phyloP scores from a whole-genome alignment of 495 filamentous ascomycete genomes.

The Neurospora sp. region DNA sequence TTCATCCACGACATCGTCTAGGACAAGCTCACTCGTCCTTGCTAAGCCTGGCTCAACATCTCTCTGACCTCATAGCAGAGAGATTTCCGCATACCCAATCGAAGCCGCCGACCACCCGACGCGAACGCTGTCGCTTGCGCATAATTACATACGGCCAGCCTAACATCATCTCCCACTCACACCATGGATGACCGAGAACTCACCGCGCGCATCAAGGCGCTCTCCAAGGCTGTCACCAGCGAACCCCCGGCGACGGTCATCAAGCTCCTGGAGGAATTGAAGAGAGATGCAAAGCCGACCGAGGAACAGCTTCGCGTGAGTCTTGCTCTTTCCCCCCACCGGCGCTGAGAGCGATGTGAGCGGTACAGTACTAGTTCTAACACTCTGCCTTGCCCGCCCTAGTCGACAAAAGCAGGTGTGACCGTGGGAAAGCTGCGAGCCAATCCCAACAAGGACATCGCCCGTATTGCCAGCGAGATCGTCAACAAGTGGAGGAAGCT shows the following conservation, averaged over 20 bases:
- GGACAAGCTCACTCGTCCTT: background rate
- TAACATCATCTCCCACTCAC: background rate
- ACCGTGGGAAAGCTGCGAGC: conserved; percentile 73
- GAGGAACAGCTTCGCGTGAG: conserved; percentile 73
- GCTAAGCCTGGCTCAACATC: background rate
- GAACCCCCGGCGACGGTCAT: conserved; percentile 57
- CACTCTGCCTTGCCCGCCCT: conserved; percentile 8
- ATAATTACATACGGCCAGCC: background rate
- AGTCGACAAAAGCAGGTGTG: conserved; percentile 85
- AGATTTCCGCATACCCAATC: background rate
- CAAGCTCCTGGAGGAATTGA: conserved; percentile 62
- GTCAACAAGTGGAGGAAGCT: conserved; percentile 80
- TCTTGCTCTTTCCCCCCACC: conserved; percentile 5
- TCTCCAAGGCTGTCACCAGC: conserved; percentile 66
- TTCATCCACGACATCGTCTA: background rate
- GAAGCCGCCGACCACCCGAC: background rate
- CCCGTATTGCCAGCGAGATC: conserved; percentile 63
- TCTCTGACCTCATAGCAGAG: background rate
- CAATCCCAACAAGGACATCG: conserved; percentile 67
- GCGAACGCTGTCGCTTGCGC: background rate
- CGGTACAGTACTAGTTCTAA: background rate
- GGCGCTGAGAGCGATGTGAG: background rate
- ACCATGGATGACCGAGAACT: conserved; percentile 78
- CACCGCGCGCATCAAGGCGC: conserved; percentile 54
- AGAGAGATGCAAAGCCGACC: conserved; percentile 66